Evolutionary conservation across 768 basidiomycete species (phyloP).

Genomic region (Mycena amicta): DNA sequence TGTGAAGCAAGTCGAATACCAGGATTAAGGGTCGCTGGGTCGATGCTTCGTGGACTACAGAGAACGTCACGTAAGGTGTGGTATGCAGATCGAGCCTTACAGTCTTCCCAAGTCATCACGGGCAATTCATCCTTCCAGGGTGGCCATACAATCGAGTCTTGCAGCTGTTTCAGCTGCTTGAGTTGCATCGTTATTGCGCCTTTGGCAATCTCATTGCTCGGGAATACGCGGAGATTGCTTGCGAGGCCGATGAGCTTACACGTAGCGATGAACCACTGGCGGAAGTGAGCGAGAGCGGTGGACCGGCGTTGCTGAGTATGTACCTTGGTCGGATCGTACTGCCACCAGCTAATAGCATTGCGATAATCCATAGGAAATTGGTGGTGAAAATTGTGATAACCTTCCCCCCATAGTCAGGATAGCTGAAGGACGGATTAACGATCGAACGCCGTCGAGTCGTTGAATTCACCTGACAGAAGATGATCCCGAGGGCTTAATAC

Average conservation of each 20-base stretch:
- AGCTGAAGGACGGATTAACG: constrained; percentile 36
- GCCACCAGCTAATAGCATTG: constrained; percentile 77
- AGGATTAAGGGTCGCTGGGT: constrained; percentile 67
- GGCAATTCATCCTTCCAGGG: constrained; percentile 60
- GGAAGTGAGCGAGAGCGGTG: constrained; percentile 24
- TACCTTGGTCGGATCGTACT: constrained; percentile 68
- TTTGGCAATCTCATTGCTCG: constrained; percentile 85
- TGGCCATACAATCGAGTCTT: constrained; percentile 70
- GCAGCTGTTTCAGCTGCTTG: constrained; percentile 65
- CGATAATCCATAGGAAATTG: constrained; percentile 89
- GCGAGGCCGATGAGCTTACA: constrained; percentile 70
- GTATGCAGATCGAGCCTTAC: constrained; percentile 44
- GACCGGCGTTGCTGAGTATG: background rate
- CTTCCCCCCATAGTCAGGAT: constrained; percentile 85
- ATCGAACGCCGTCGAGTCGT: background rate
- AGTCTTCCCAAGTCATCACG: constrained; percentile 79
- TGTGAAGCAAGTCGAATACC: constrained; percentile 14
- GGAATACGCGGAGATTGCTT: constrained; percentile 81
- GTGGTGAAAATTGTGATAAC: constrained; percentile 90
- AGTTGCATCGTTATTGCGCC: constrained; percentile 83
- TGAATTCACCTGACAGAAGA: constrained; percentile 53
- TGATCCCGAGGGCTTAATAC: constrained; percentile 76
- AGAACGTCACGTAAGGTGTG: background rate
- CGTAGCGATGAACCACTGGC: constrained; percentile 86
- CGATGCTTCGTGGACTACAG: constrained; percentile 67